Evolutionary conservation across 2,329 filamentous ascomycete genomes (phyloP).

Genomic region (Calonectria hongkongensis): DNA sequence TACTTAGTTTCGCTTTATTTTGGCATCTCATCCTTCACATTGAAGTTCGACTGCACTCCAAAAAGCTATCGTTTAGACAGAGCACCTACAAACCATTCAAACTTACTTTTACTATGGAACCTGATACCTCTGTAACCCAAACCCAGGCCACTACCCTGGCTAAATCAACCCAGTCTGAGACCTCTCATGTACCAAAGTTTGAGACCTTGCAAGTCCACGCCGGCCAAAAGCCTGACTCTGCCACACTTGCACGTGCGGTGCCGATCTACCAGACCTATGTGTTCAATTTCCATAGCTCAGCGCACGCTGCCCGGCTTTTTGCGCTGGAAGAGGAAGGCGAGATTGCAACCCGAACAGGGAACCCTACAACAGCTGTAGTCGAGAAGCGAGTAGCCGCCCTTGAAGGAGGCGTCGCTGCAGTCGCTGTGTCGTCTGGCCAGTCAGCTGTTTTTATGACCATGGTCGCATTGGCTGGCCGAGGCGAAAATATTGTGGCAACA

Average conservation of each 20-base stretch:
- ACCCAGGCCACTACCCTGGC: neutral
- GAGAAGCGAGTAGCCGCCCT: slow-evolving; percentile 73
- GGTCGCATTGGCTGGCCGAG: slow-evolving; percentile 83
- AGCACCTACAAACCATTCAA: neutral
- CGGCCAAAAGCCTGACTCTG: slow-evolving; percentile 83
- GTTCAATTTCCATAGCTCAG: slow-evolving; percentile 94
- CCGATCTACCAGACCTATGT: slow-evolving; percentile 85
- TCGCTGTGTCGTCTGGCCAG: slow-evolving; percentile 81
- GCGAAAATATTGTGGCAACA: slow-evolving; percentile 94
- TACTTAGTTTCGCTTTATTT: neutral
- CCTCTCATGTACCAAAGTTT: slow-evolving; percentile 70
- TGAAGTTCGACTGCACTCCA: neutral
- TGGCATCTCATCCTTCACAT: too few relatives aligned
- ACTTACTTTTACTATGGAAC: neutral
- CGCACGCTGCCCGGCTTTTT: slow-evolving; percentile 93
- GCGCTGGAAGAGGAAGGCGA: slow-evolving; percentile 96
- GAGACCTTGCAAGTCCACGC: slow-evolving; percentile 90
- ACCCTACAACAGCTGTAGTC: slow-evolving; percentile 94
- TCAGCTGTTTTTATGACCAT: slow-evolving; percentile 94
- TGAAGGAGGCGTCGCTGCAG: neutral
- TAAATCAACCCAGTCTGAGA: neutral
- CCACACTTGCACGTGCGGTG: slow-evolving; percentile 90
- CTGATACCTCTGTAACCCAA: neutral
- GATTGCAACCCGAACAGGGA: slow-evolving; percentile 96
- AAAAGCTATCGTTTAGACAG: neutral